Base-by-base conservation (phyloP, 192 early-diverging fungal genomes). In the Podila epicladia region DNA sequence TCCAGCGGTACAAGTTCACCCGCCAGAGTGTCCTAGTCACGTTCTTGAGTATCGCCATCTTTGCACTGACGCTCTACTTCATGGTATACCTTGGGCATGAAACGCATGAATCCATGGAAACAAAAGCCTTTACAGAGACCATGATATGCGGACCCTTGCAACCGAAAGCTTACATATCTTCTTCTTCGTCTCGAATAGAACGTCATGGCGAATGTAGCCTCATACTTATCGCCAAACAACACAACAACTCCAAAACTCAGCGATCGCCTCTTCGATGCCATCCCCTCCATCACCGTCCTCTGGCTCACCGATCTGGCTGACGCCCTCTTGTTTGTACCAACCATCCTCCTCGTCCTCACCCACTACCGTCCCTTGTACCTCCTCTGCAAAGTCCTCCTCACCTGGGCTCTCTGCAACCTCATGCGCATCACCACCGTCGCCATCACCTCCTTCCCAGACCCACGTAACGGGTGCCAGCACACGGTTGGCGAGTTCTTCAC, bases 391-490 rank as follows among this genome's bases (percentile, higher is more conserved):
- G 73, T 85, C 59, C 68, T 86, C 33, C 62, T 86, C 20, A 86
- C 86, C 31, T 91, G 89, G 86, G 69, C 82, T 1, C 72, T 89
- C 45, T 87, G 85, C 68, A 85, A 87, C 61, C 31, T 92, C 3
- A 86, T 92, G 68, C 80, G 91, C 5, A 88, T 87, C 45, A 87
- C 87, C 35, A 90, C 89, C 7, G 85, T 92, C 66, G 89, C 88
- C n/a, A 89, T 92, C 63, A 92, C 91, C 0, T 89, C 88, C 35
- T 83, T 90, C 33, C 91, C 91, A 5, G 91, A 92, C 55, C 87
- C 91, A 3, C 87, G 91, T 3, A 74, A 84, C 5, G 82, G 84
- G 2, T 92, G 91, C 67, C 75, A 88, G 60, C 89, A 87, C 61
- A 86, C 83, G 3, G 24, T 72, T 3, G 87, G 85, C 57, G 86